phyloP scores from a whole-genome alignment of 2,329 filamentous ascomycete genomes.

The Exophiala viscosa region DNA sequence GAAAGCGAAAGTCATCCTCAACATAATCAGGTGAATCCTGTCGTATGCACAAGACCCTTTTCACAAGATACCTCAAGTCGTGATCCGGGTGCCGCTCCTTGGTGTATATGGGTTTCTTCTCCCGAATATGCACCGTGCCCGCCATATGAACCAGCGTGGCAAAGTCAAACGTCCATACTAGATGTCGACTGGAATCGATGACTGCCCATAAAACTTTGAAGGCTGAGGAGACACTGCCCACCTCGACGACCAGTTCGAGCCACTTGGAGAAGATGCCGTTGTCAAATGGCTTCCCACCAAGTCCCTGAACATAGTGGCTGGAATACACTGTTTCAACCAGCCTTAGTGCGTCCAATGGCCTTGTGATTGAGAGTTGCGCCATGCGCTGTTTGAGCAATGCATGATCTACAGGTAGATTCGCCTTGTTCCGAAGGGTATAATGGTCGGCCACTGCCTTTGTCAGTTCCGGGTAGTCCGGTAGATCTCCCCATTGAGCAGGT shows the following conservation, averaged over 20 bases:
- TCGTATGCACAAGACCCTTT: neutral
- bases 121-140: neutral
- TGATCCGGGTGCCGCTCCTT: neutral
- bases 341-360: constrained; percentile 10
- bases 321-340: constrained; percentile 18
- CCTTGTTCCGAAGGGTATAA: constrained; percentile 4
- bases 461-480: constrained; percentile 1
- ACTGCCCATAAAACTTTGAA: constrained; percentile 16
- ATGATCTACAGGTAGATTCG: constrained; percentile 8
- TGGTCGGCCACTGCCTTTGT: constrained; percentile 5
- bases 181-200: constrained; percentile 7
- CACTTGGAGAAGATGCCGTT: constrained; percentile 18
- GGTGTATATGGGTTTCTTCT: neutral
- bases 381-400: constrained; percentile 15
- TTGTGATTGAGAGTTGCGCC: neutral
- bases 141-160: constrained; percentile 2
- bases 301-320: constrained; percentile 16
- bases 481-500: neutral
- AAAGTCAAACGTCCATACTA: constrained; percentile 13
- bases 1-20: neutral
- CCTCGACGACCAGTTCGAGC: constrained; percentile 14
- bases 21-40: neutral
- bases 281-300: constrained; percentile 12
- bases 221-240: constrained; percentile 7
- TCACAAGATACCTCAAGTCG: neutral